Percentiles rank a stretch among this genome's conserved stretches.
Evolutionary conservation across 2,329 filamentous ascomycete genomes (phyloP).

Genomic region (Botrytis aclada): DNA sequence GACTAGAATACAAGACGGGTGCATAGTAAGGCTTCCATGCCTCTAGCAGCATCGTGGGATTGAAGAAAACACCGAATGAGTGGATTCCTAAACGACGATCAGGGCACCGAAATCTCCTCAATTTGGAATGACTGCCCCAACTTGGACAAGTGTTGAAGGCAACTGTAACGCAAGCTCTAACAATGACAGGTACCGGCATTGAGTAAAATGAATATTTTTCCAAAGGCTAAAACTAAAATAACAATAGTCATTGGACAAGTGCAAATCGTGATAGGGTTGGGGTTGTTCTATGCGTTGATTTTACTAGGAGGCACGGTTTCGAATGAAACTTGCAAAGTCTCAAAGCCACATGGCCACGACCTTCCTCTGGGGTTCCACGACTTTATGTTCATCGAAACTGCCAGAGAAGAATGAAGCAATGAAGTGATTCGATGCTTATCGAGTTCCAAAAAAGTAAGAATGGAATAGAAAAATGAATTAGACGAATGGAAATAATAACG

Average conservation of each 20-base stretch:
- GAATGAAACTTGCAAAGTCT: conserved; percentile 20
- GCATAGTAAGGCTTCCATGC: neutral
- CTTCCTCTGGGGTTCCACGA: neutral
- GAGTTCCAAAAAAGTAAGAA: neutral
- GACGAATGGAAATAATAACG: neutral
- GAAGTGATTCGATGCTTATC: conserved; percentile 10
- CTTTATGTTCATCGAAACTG: neutral
- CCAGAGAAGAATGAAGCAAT: neutral
- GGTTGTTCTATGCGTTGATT: conserved; percentile 1
- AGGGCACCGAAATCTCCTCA: conserved; percentile 17
- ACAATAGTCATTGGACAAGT: neutral
- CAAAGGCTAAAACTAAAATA: neutral
- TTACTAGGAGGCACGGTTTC: conserved; percentile 16
- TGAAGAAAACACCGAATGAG: neutral
- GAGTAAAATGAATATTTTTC: neutral
- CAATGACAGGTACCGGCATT: conserved; percentile 13
- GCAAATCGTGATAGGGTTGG: neutral
- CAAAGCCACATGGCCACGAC: neutral
- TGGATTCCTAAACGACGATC: conserved; percentile 22
- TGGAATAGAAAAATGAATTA: neutral
- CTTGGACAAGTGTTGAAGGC: neutral
- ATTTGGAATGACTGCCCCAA: conserved; percentile 16
- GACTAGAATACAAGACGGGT: neutral
- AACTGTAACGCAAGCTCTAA: conserved; percentile 21
- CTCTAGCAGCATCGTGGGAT: conserved; percentile 7